Conservation (phyloP, 768 basidiomycete genomes). For the Auricularia heimuer region DNA sequence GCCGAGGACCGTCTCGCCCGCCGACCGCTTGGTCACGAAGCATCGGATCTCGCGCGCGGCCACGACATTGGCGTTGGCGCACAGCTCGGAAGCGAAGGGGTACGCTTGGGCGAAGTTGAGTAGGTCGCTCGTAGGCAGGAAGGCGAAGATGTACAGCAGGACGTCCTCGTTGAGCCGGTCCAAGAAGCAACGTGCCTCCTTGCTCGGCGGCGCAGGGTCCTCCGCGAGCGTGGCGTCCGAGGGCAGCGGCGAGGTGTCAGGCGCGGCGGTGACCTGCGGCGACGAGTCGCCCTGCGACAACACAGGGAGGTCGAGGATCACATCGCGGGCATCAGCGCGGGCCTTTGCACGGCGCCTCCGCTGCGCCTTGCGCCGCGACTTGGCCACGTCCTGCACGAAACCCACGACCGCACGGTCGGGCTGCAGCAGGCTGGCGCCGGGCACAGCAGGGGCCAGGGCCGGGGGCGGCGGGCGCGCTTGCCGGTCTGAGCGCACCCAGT, state of each 20-base stretch:
- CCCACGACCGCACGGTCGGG: neutral
- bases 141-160: neutral
- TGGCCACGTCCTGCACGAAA: neutral
- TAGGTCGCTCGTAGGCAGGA: neutral
- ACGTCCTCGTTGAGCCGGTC: neutral
- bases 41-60: conserved; percentile 1
- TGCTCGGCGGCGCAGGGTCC: no score
- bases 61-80: neutral
- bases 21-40: neutral
- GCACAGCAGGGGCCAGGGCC: neutral
- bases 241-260: neutral
- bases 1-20: neutral
- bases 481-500: neutral
- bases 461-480: neutral
- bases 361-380: neutral
- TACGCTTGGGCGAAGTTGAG: neutral
- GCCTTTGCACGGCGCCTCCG: neutral
- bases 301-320: no score
- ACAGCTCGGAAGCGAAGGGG: neutral
- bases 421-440: neutral
- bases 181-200: neutral
- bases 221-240: neutral
- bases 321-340: neutral
- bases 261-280: neutral
- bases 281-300: neutral